Evolutionary conservation across 345 rosid genomes (phyloP).

Genomic region (Boechera stricta): DNA sequence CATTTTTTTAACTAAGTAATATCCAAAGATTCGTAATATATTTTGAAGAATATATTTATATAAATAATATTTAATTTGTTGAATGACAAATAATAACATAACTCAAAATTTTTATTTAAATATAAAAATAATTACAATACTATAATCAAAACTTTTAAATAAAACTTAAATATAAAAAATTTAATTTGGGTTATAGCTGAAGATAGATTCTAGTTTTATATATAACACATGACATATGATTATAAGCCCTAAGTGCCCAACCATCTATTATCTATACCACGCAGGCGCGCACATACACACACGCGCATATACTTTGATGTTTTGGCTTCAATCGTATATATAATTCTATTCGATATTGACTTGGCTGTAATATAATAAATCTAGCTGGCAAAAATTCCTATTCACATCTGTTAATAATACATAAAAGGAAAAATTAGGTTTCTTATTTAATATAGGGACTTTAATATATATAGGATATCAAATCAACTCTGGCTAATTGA

Average conservation of each 20-base stretch:
- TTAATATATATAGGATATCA: neutral
- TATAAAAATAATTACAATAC: too few species aligned
- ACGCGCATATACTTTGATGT: neutral
- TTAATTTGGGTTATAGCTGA: too few species aligned
- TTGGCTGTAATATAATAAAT: neutral
- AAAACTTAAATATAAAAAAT: too few species aligned
- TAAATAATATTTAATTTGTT: too few species aligned
- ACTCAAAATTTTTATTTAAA: too few species aligned
- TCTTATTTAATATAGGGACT: neutral
- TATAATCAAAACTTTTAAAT: too few species aligned
- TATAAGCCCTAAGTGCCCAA: neutral
- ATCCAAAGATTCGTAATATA: too few species aligned
- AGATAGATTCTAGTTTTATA: neutral
- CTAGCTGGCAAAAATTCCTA: neutral
- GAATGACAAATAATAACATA: too few species aligned
- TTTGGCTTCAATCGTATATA: neutral
- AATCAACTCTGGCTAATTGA: constrained; percentile 1
- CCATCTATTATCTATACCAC: neutral
- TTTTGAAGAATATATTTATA: too few species aligned
- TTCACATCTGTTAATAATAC: neutral
- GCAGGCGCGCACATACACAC: too few species aligned
- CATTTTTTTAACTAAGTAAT: too few species aligned
- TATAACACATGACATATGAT: neutral
- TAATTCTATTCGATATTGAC: neutral
- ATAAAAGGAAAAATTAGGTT: neutral